Evolutionary conservation across 306 rosid species (phyloP), one percentile per base, ranked within the genome.

Genomic region (Pachyrhizus erosus): DNA sequence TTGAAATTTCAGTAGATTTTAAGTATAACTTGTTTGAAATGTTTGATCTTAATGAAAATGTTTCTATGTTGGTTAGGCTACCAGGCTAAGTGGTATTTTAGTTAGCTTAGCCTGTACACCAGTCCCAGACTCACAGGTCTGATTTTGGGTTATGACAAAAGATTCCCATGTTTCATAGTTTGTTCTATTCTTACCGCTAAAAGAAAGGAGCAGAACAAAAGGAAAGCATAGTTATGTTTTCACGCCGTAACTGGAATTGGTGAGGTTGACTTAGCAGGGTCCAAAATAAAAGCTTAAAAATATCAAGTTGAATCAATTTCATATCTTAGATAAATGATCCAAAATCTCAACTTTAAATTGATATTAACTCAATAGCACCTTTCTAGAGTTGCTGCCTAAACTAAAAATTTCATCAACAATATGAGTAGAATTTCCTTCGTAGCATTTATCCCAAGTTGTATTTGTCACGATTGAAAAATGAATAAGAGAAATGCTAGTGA

Each of bases 391-490:
- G 51, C 37, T 27, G 26, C 17, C 55, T 18, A 54, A 13, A 39
- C 37, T 5, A 52, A 71, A 42, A 46, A 60, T 62, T 66, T 68
- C 31, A 70, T 80, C 69, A n/a, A 57, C 17, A 37, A 54, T 34
- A 34, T 12, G 18, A 60, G 12, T 29, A 69, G 65, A 67, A 62
- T 52, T 33, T 80, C 70, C 57, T 40, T 12, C 21, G 18, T 37
- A 75, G 42, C 76, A 72, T 72, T 34, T 51, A 39, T 34, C 70
- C 10, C 20, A 58, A 42, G 68, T 58, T 80, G 21, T 13, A 17
- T 65, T 11, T 23, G 48, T 54, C 54, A 71, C 46, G 76, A 64
- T 21, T 64, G 60, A 31, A 13, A 71, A 70, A 72, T 65, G 55
- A 57, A 68, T n/a, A n/a, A n/a, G n/a, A n/a, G n/a, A n/a, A n/a